Conservation (phyloP, 2,329 filamentous ascomycete genomes). For the Trichoderma atroviride region DNA sequence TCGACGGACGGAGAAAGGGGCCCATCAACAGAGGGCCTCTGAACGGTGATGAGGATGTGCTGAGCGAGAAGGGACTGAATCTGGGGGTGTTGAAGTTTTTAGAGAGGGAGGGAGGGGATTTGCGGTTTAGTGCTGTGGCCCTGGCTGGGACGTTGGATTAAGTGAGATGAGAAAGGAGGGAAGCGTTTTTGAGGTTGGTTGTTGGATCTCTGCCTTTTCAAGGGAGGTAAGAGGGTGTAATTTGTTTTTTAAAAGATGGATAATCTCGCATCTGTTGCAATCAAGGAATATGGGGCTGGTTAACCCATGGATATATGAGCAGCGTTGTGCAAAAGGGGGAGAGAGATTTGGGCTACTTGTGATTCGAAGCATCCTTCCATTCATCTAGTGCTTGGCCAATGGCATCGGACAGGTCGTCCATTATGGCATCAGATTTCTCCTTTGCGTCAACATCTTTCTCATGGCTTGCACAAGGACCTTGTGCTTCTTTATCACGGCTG, state of each 20-base stretch:
- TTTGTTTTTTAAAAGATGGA: neutral
- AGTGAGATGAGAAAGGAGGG: neutral
- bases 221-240: neutral
- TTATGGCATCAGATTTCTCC: too few species aligned
- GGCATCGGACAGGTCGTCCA: neutral
- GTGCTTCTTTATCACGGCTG: neutral
- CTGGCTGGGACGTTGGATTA: constrained; percentile 56
- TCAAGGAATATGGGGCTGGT: neutral
- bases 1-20: constrained; percentile 61
- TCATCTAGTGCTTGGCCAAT: neutral
- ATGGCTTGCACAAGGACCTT: neutral
- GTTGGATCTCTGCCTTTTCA: neutral
- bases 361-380: neutral
- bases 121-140: constrained; percentile 62
- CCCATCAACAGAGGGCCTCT: constrained; percentile 60
- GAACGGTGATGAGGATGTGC: constrained; percentile 65
- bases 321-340: too few species aligned
- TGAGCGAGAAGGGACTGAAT: constrained; percentile 74
- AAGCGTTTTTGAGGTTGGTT: neutral
- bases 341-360: neutral
- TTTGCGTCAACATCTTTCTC: neutral
- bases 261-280: neutral
- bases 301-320: neutral
- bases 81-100: constrained; percentile 65
- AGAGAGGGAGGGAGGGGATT: constrained; percentile 57